Evolutionary conservation across 495 filamentous ascomycete genomes (phyloP), one percentile per base, ranked within the genome.

Genomic region (Penicillium canariense): DNA sequence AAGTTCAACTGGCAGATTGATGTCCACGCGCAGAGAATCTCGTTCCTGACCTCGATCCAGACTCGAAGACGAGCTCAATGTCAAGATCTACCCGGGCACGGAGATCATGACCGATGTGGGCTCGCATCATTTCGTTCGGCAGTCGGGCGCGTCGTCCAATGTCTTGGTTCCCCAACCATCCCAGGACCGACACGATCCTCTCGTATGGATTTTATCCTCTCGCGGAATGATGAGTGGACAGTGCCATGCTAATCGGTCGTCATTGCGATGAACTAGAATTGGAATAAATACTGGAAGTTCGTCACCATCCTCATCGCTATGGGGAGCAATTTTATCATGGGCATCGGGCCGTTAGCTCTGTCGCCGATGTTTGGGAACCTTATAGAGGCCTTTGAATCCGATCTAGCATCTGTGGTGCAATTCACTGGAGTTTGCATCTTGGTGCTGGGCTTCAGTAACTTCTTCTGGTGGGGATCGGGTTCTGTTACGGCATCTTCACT

Each of bases 81-180:
- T 73, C 26, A 75, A 80, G 53, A 81, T 86, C 46, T 73, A 82
- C 34, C 83, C 83, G 0, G 83, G 83, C 3, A 86, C 83, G 14
- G 83, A 86, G 68, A 77, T 85, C 65, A 86, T 85, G 83, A 65
- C 71, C 38, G 79, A 82, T 62, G 73, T 84, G 35, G 83, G 82
- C 26, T 65, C 66, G 0, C 82, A 84, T 67, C 82, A 84, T 63
- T 85, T 87, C 58, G 79, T 84, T 63, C 82, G 83, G 63, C 71
- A 72, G 12, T 67, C 68, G 2, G 49, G 55, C 30, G 49, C 61
- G 7, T 74, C 69, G 17, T 59, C 74, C 23, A 65, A 68, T 3
- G 80, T 81, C 3, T 71, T 82, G n/a, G 76, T 83, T 6, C 80
- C 79, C 6, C 80, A 83, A 52, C 80, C 80, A 14, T 76, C 71